Conservation (phyloP, 2,329 filamentous ascomycete genomes). For the Sporothrix brunneoviolacea region DNA sequence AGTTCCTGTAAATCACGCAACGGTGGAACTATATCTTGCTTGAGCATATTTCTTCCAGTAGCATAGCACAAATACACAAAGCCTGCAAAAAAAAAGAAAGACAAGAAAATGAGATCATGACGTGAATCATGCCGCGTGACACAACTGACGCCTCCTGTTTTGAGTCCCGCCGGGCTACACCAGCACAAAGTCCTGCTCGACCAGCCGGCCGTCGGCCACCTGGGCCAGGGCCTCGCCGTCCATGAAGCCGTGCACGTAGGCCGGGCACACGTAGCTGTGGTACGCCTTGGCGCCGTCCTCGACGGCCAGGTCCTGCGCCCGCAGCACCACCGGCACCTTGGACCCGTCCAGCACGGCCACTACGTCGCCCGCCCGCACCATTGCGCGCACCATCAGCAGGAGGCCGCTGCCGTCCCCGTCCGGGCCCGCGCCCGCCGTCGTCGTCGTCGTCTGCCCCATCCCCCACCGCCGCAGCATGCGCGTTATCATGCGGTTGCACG, state of each 20-base stretch:
- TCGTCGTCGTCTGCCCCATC: neutral
- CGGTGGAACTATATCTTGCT: neutral
- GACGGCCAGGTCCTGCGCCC: neutral
- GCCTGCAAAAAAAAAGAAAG: neutral
- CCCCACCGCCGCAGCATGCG: slow-evolving; percentile 9
- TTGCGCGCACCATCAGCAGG: slow-evolving; percentile 8
- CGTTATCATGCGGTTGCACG: neutral
- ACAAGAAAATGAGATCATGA: neutral
- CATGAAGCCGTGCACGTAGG: slow-evolving; percentile 23
- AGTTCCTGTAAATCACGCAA: slow-evolving; percentile 16
- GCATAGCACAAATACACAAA: slow-evolving; percentile 1
- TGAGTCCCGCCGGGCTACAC: neutral
- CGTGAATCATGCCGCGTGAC: neutral
- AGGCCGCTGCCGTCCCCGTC: too few species aligned
- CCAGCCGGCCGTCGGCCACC: neutral
- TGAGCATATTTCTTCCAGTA: too few species aligned
- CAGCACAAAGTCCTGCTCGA: neutral
- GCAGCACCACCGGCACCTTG: slow-evolving; percentile 12
- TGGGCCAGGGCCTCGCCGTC: slow-evolving; percentile 17
- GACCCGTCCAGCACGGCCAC: slow-evolving; percentile 12
- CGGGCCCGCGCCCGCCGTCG: neutral
- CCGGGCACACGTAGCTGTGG: slow-evolving; percentile 9
- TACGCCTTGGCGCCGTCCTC: neutral
- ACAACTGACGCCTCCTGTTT: too few species aligned
- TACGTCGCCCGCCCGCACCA: slow-evolving; percentile 4